A percentile compares a stretch with the other conserved stretches of the same genome.
Conservation (phyloP, 1,284 basidiomycete genomes). For the Puccinia hordei region DNA sequence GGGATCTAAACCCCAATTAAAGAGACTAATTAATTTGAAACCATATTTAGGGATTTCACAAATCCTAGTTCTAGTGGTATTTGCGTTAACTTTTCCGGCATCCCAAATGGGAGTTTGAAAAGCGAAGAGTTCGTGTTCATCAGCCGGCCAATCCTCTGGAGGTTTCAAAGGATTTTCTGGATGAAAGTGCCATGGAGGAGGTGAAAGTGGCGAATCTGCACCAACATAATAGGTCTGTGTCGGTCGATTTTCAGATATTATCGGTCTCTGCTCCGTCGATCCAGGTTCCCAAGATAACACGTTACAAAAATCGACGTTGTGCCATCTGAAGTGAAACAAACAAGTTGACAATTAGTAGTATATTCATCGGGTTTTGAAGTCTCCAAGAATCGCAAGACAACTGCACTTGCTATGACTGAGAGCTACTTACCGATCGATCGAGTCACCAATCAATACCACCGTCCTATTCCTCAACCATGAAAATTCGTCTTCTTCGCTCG, state of each 20-base stretch:
- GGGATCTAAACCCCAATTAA: conserved; percentile 31
- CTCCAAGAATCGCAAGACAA: background rate
- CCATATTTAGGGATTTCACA: conserved; percentile 48
- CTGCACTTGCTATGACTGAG: background rate
- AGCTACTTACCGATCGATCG: conserved; percentile 33
- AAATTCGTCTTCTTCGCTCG: background rate
- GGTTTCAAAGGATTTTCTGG: conserved; percentile 2
- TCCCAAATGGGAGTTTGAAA: conserved; percentile 40
- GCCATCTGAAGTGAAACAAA: conserved; percentile 9
- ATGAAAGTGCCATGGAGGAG: conserved; percentile 29
- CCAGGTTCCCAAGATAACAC: conserved; percentile 32
- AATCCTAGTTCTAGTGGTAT: conserved; percentile 38
- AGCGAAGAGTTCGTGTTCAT: conserved; percentile 24
- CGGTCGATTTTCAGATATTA: conserved; percentile 7
- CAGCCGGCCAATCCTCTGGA: conserved; percentile 32
- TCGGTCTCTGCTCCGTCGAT: conserved; percentile 7
- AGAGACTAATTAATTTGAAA: conserved; percentile 28
- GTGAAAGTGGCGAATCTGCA: conserved; percentile 35
- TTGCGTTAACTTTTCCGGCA: conserved; percentile 31
- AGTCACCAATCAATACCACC: conserved; percentile 42
- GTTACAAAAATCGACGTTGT: conserved; percentile 44
- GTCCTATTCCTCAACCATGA: conserved; percentile 41
- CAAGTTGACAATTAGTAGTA: background rate
- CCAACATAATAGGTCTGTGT: conserved; percentile 35
- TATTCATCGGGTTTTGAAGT: background rate